Base-by-base conservation (phyloP, 176 grass and related monocot species). In the Metroxylon sagu region DNA sequence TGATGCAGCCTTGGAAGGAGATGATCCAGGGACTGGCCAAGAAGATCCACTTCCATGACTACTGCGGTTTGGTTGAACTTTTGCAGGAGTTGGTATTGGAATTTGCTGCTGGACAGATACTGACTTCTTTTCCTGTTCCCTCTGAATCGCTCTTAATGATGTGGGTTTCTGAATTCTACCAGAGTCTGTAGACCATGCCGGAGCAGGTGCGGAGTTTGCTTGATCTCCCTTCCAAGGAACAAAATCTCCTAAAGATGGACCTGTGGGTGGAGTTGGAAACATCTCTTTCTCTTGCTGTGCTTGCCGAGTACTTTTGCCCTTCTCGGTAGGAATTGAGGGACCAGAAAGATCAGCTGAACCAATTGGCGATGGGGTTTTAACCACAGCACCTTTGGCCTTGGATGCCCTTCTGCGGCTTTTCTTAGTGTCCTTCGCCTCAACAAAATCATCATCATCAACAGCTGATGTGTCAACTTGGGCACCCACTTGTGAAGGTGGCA, bases 231-330 rank as follows among this genome's bases (percentile, higher is more conserved):
- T 98, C 81, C 87, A 98, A 61, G 70, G 80, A 85, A 98, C 85
- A 85, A 98, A 92, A 86, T 93, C 87, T 53, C 88, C 84, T 53
- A 98, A 65, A n/a, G 88, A 98, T 65, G 88, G 88, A 55, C 84
- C 94, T 65, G 59, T 67, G 54, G 88, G 73, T 4, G 73, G 85
- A 75, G 84, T 76, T 8, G 74, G 82, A 48, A 87, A 60, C 60
- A 74, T 73, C 60, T 88, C 94, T 48, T 56, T 74, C 49, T 92
- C 82, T 69, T 85, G 83, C 61, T 69, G 86, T 25, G 70, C 65
- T 53, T 78, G 76, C 56, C 74, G 78, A 53, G 61, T 62, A 70
- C 69, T 56, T 71, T 79, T 88, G 23, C 29, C 76, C 61, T 84
- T 92, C 62, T 87, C 83, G 78, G 59, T 48, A 48, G 72, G 66